phyloP scores from a whole-genome alignment of 257 asterid species.

The Nicotiana sylvestris region DNA sequence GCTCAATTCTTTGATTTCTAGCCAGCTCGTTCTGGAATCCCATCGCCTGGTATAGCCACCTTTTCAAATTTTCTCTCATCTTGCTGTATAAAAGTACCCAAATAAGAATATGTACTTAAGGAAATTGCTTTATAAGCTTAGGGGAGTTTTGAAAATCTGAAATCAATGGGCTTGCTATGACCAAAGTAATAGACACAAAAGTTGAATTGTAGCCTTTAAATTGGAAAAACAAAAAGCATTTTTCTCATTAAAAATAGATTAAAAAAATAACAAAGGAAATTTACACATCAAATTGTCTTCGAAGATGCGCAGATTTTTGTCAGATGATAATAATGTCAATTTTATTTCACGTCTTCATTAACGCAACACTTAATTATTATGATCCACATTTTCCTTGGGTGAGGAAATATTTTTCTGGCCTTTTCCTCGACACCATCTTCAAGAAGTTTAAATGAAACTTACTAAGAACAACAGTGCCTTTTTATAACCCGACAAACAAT shows the following conservation, averaged over 20 bases:
- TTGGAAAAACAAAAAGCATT: not conserved
- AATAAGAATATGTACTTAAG: not conserved
- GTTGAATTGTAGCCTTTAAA: not conserved
- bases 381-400: not conserved
- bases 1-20: conserved; percentile 12
- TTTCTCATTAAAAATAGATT: not conserved
- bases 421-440: no score
- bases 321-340: not conserved
- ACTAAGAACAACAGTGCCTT: not conserved
- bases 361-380: no score
- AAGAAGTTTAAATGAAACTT: no score
- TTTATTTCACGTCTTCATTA: no score
- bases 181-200: not conserved
- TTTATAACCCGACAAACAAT: not conserved
- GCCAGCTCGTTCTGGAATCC: conserved; percentile 37
- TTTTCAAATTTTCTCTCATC: conserved; percentile 46
- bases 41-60: conserved; percentile 38
- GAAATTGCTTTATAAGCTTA: not conserved
- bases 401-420: no score
- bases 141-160: not conserved
- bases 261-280: no score
- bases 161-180: not conserved
- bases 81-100: conserved; percentile 24
- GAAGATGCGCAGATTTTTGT: no score
- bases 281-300: no score